Conservation (phyloP, 805 yeast species). For the Suhomyces emberorum region DNA sequence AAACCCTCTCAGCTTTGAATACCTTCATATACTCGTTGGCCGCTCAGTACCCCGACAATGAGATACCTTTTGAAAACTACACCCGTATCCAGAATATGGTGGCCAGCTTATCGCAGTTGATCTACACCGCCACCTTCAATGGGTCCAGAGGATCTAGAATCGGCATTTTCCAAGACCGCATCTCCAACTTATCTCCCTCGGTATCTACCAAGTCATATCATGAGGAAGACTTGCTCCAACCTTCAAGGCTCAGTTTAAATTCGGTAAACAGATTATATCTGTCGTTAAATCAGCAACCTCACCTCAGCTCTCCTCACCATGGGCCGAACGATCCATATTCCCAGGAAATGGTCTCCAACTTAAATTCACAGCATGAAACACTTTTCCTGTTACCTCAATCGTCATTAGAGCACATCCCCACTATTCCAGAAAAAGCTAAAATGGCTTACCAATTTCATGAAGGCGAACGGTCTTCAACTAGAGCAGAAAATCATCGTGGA, state of each 20-base stretch:
- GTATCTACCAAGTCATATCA: constrained; percentile 9
- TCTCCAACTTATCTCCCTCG: constrained; percentile 12
- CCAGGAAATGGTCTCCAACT: no score
- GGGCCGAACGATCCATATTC: no score
- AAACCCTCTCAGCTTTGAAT: constrained; percentile 8
- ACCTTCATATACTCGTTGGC: constrained; percentile 11
- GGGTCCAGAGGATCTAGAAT: not conserved
- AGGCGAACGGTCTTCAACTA: not conserved
- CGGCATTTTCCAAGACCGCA: constrained; percentile 11
- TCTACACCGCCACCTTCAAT: constrained; percentile 4
- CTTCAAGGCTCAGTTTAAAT: no score
- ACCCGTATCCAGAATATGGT: constrained; percentile 8
- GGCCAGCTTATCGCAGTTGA: constrained; percentile 1
- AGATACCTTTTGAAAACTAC: constrained; percentile 6
- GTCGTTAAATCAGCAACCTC: not conserved
- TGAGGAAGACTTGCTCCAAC: constrained; percentile 5
- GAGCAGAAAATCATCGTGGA: not conserved
- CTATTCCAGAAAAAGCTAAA: not conserved
- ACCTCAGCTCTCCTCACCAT: no score
- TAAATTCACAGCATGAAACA: not conserved
- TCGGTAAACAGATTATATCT: no score
- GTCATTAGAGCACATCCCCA: not conserved
- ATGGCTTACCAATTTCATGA: not conserved
- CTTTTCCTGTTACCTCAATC: not conserved
- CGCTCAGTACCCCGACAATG: constrained; percentile 8